Evolutionary conservation across 1,284 basidiomycete species (phyloP), one percentile per base, ranked within the genome.

Genomic region (Ceratobasidium sp.): DNA sequence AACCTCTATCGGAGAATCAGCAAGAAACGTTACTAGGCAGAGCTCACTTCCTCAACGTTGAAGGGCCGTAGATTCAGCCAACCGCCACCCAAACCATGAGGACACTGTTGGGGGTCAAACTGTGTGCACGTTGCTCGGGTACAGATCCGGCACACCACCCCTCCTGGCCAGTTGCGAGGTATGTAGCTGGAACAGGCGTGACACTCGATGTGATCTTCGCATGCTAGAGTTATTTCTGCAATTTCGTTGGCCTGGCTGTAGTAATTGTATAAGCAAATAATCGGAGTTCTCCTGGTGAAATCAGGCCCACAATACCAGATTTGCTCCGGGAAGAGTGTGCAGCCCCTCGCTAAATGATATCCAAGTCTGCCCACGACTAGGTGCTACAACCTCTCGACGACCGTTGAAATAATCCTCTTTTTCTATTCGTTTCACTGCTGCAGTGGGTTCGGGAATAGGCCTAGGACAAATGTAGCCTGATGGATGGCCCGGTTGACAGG

Each of bases 401-500:
- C 77, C 77, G 33, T 71, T 59, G 50, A 70, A 56, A 26, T 52
- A 69, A 15, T 61, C 48, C 50, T 62, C 67, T 20, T 28, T 42
- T 13, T 78, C 64, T n/a, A 23, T 48, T 23, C 50, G 50, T 56
- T 78, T 70, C 13, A 62, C 59, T 33, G 23, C 57, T 20, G 62
- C 62, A 3, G 68, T 78, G n/a, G 77, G 77, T 38, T 71, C 77
- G 20, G 77, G 77, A 13, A 78, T 78, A 4, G 67, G 67, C 6
- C 4, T 26, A 6, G 67, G 67, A 28, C 77, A 78, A 15, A 33
- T 65, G 40, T 78, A 71, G 17, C 77, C 77, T 23, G 70, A 71
- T 6, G 48, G 56, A 52, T 78, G 68, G 12, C 77, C 77, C 1
- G 77, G 67, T 50, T 38, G 40, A 44, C 77, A 78, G 23, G 68